These are phyloP conservation scores for Sungouiozyma intestinalis DNA, from an alignment of 805 yeast genomes.

Conservation along the genomic window DNA sequence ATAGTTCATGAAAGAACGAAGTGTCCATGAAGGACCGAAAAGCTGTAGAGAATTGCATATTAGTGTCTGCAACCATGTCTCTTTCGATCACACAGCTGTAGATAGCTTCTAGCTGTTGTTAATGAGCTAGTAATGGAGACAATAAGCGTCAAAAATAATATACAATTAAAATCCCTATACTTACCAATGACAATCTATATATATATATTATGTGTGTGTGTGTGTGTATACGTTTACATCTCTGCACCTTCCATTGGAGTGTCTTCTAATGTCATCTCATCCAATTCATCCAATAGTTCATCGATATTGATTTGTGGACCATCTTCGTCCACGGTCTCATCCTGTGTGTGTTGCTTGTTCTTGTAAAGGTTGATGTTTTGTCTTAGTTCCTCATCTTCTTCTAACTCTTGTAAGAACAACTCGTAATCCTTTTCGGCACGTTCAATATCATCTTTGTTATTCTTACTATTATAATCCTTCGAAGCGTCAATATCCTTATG, in stretches of 20 bases:
- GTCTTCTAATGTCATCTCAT: conserved; percentile 80
- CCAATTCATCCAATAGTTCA: conserved; percentile 89
- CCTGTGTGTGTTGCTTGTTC: conserved; percentile 30
- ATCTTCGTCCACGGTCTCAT: conserved; percentile 54
- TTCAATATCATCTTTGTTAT: conserved; percentile 79
- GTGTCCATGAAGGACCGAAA: conserved; percentile 73
- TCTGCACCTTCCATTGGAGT: conserved; percentile 9
- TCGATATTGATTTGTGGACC: conserved; percentile 86
- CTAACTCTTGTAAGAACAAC: conserved; percentile 89
- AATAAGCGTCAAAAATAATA: neutral
- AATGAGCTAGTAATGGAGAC: neutral
- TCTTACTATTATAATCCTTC: conserved; percentile 49
- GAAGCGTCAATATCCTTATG: conserved; percentile 79
- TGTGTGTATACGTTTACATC: neutral
- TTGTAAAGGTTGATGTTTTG: conserved; percentile 84
- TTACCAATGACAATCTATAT: neutral
- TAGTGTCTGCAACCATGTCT: neutral
- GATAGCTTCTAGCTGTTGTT: neutral
- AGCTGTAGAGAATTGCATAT: conserved; percentile 31
- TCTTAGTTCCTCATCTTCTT: conserved; percentile 92
- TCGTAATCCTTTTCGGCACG: conserved; percentile 93
- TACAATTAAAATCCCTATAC: neutral
- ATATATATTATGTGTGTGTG: neutral
- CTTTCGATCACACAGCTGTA: neutral
- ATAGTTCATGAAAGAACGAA: conserved; percentile 69